Evolutionary conservation across 345 rosid species (phyloP), one percentile per base, ranked within the genome.

Genomic region (Citrus maxima): DNA sequence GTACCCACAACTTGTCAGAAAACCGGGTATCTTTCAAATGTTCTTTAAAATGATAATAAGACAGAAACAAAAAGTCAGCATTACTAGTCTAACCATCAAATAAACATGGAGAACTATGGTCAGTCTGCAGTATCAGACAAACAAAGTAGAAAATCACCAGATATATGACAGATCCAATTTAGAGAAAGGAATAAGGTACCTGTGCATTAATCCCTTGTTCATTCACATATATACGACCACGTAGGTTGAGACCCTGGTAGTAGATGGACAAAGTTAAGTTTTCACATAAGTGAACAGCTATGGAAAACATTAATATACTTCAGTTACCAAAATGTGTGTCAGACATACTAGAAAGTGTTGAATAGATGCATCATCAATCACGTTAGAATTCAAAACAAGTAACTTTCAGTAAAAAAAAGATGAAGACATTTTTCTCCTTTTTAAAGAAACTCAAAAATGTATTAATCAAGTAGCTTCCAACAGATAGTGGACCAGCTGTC

Each of bases 161-260:
- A 38, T 16, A 8, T 24, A n/a, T 58, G 54, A 59, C 24, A 16
- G 4, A 73, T 73, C n/a, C 34, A 34, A 40, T 38, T 76, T 25
- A 22, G 28, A 7, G 76, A 60, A 54, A 25, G 65, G 62, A 64
- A 37, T 76, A 77, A 27, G 10, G n/a, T 84, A 95, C 99, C 98
- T 95, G 98, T 6, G 97, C 97, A 84, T 95, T 95, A 59, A 95
- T 91, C 77, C 98, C 98, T 90, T 92, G 98, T 80, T 87, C 97
- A 78, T 87, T 93, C 78, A 95, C 79, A 81, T 95, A 91, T 75
- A 95, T 86, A 72, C 99, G 86, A 71, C 99, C 99, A 74, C 56
- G 92, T 72, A 93, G 84, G 80, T 95, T 89, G 74, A 83, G 87
- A 78, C 77, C 94, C 95, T 91, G 83, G n/a, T 4, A 37, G 74